Base-by-base conservation (phyloP, 1,139 yeast species). In the Blastobotrys niveus region DNA sequence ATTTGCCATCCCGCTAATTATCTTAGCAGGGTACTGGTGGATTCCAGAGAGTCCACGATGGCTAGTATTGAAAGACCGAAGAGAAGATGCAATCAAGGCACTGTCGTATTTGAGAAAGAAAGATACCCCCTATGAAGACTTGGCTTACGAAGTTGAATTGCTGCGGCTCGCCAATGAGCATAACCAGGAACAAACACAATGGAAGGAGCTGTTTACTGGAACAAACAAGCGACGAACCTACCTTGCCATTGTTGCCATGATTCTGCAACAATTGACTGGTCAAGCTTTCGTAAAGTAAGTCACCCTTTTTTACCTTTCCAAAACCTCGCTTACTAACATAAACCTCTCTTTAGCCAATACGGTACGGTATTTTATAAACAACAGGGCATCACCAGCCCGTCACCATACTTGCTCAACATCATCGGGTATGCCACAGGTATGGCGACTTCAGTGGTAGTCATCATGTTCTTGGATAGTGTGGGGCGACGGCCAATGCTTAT, bases 251-350 rank as follows among this genome's bases (percentile, higher is more conserved):
- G 48, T 46, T 10, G 35, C 39, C 17, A 42, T 41, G 46, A 32
- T 38, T 3, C 31, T 43, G 24, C 49, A 47, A 27, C 50, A 48
- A 30, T 36, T 43, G 22, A 43, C 50, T 12, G 50, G 50, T 25
- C 48, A 46, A 30, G 43, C 37, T 14, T 47, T 47, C 26, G 35
- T 34, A 7, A 27, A 29, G 22, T 43, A 43, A 20, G n/a, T n/a
- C n/a, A n/a, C n/a, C n/a, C n/a, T n/a, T n/a, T n/a, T n/a, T n/a
- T n/a, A n/a, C n/a, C n/a, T n/a, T n/a, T n/a, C n/a, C n/a, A n/a
- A n/a, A n/a, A n/a, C n/a, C n/a, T n/a, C n/a, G n/a, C n/a, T n/a
- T n/a, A n/a, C n/a, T n/a, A n/a, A n/a, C n/a, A n/a, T n/a, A n/a
- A n/a, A n/a, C n/a, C n/a, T n/a, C n/a, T n/a, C n/a, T n/a, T n/a